A percentile compares a stretch with the other conserved stretches of the same genome.
Evolutionary conservation across 805 yeast genomes (phyloP).

Genomic region (Saccharomyces eubayanus): DNA sequence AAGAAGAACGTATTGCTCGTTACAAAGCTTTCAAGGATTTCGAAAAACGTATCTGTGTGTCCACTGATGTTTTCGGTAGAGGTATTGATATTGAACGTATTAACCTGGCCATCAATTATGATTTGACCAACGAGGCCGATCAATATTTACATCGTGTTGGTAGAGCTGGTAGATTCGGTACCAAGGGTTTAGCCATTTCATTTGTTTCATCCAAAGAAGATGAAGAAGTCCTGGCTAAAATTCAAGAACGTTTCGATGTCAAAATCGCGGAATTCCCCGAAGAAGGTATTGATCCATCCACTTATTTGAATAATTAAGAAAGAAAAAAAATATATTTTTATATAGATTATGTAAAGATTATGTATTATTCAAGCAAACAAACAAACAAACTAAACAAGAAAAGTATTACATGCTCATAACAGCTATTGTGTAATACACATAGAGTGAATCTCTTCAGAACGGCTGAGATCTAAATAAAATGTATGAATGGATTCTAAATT

Average conservation of each 20-base stretch:
- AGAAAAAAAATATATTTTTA: not conserved
- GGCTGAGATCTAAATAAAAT: not conserved
- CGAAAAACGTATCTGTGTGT: conserved; percentile 96
- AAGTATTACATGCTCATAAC: not conserved
- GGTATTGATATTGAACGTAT: conserved; percentile 99
- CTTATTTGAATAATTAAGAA: conserved; percentile 85
- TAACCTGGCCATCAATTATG: conserved; percentile 95
- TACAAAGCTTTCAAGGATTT: conserved; percentile 95
- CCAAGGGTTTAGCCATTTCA: conserved; percentile 94
- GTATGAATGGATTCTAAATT: not conserved
- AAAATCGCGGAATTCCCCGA: conserved; percentile 92
- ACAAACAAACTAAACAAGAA: not conserved
- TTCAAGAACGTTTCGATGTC: conserved; percentile 96
- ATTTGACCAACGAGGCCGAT: conserved; percentile 92
- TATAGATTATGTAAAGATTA: not conserved
- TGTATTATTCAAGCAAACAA: not conserved
- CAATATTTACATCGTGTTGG: conserved; percentile 99
- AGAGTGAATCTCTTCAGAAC: not conserved
- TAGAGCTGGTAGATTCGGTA: conserved; percentile 99
- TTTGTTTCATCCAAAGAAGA: conserved; percentile 82
- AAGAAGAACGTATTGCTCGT: conserved; percentile 95
- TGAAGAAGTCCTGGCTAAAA: conserved; percentile 80
- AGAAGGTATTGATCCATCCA: conserved; percentile 95
- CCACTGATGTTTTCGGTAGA: conserved; percentile 98
- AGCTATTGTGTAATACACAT: too few species aligned